A percentile compares a stretch with the other conserved stretches of the same genome.
Conservation (phyloP, 176 grass and related monocot species). For the Rhynchospora breviuscula region DNA sequence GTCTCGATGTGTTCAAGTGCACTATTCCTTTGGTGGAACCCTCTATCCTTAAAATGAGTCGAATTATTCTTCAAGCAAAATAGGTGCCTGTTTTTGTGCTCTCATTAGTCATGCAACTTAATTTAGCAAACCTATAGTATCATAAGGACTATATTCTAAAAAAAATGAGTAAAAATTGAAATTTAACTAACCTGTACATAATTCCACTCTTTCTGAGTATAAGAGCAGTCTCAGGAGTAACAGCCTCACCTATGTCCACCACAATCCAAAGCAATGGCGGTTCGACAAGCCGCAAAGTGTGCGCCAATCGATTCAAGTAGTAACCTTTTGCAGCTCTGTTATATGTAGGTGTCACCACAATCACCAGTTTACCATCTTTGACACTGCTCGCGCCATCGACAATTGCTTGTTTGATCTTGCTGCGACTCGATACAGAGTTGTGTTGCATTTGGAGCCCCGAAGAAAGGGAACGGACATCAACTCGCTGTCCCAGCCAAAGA, state of each 20-base stretch:
- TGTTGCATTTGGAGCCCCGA: background rate
- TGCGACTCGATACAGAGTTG: background rate
- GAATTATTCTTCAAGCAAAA: conserved; percentile 16
- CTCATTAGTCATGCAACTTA: conserved; percentile 27
- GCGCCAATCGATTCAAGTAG: conserved; percentile 57
- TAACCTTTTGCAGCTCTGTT: conserved; percentile 53
- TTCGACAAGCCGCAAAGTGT: conserved; percentile 48
- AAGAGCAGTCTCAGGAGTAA: conserved; percentile 38
- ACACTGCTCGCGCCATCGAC: background rate
- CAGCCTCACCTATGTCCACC: conserved; percentile 41
- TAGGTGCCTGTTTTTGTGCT: conserved; percentile 1
- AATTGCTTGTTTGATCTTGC: background rate
- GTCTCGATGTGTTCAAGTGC: conserved; percentile 60
- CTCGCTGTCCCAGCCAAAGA: background rate
- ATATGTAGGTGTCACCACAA: conserved; percentile 56
- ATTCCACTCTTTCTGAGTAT: conserved; percentile 55
- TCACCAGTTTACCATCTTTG: conserved; percentile 32
- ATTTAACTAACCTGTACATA: conserved; percentile 39
- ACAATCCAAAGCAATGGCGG: conserved; percentile 67
- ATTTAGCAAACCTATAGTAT: background rate
- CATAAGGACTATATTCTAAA: background rate
- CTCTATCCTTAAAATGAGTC: conserved; percentile 26
- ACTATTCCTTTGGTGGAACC: conserved; percentile 44
- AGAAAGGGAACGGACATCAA: background rate
- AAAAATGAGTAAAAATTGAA: background rate